Percentiles rank a stretch among this genome's conserved stretches.
phyloP scores from a whole-genome alignment of 768 basidiomycete species.

The Boletellus emodensis region DNA sequence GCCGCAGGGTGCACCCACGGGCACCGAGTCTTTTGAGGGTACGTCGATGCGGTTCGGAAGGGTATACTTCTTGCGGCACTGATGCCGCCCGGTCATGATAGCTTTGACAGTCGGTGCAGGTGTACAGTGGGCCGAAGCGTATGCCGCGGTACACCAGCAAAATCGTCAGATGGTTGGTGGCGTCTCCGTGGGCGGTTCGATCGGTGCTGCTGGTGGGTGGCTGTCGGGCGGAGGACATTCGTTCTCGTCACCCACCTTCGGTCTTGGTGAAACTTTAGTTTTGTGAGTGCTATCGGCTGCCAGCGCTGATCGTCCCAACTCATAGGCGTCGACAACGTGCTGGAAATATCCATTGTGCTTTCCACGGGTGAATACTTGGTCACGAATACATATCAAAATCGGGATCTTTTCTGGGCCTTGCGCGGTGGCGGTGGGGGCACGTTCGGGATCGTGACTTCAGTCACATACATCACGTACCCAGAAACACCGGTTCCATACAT shows the following conservation, averaged over 20 bases:
- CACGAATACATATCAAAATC: constrained; percentile 39
- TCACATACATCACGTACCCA: constrained; percentile 45
- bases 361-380: constrained; percentile 38
- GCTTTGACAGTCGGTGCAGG: constrained; percentile 30
- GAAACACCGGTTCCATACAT: constrained; percentile 32
- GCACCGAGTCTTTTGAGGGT: constrained; percentile 19
- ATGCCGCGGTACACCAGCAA: constrained; percentile 36
- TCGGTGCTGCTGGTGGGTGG: constrained; percentile 52
- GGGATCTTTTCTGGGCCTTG: constrained; percentile 54
- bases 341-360: constrained; percentile 44
- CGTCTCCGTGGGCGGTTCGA: constrained; percentile 34
- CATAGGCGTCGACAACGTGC: constrained; percentile 46
- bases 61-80: too few relatives aligned
- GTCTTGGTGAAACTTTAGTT: constrained; percentile 34
- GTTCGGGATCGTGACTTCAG: constrained; percentile 46
- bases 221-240: constrained; percentile 49
- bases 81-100: too few relatives aligned
- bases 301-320: neutral
- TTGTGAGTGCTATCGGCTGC: neutral
- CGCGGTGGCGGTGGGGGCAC: constrained; percentile 51
- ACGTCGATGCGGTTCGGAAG: neutral
- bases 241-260: constrained; percentile 35
- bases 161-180: constrained; percentile 45
- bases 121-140: constrained; percentile 47
- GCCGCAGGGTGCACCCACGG: constrained; percentile 30